Percentiles rank a stretch among this genome's conserved stretches.
Conservation (phyloP, 768 basidiomycete genomes). For the Suillus bovinus region DNA sequence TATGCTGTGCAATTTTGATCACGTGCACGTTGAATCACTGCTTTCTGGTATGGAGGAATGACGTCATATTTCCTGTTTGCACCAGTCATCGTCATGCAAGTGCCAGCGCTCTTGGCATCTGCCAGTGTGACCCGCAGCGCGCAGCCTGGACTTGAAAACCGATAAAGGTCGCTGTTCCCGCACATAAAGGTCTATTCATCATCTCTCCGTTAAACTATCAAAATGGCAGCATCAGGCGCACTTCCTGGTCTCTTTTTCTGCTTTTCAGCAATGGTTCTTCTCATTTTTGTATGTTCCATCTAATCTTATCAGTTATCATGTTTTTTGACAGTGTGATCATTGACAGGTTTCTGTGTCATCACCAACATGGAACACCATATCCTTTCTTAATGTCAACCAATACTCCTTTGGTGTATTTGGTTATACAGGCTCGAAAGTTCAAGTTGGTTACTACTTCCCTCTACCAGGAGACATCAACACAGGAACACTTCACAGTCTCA, state of each 20-base stretch:
- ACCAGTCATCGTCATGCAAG: neutral
- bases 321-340: neutral
- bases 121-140: neutral
- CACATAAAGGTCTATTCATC: neutral
- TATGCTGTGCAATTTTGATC: neutral
- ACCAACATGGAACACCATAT: slow-evolving; percentile 73
- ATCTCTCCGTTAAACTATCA: slow-evolving; percentile 6
- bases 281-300: slow-evolving; percentile 58
- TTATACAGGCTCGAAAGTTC: slow-evolving; percentile 53
- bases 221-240: slow-evolving; percentile 59
- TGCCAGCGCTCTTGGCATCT: neutral
- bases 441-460: slow-evolving; percentile 61
- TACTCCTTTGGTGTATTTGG: slow-evolving; percentile 78
- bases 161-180: neutral
- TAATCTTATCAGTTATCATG: slow-evolving; percentile 8
- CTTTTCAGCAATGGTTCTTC: slow-evolving; percentile 68
- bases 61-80: neutral
- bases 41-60: neutral
- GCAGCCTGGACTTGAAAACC: slow-evolving; percentile 2
- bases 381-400: slow-evolving; percentile 59
- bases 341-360: slow-evolving; percentile 65
- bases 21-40: neutral
- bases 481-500: slow-evolving; percentile 63
- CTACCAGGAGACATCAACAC: slow-evolving; percentile 40
- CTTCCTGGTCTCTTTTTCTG: slow-evolving; percentile 70